Conservation (phyloP, 176 grass and related monocot genomes). For the Carex myosuroides region DNA sequence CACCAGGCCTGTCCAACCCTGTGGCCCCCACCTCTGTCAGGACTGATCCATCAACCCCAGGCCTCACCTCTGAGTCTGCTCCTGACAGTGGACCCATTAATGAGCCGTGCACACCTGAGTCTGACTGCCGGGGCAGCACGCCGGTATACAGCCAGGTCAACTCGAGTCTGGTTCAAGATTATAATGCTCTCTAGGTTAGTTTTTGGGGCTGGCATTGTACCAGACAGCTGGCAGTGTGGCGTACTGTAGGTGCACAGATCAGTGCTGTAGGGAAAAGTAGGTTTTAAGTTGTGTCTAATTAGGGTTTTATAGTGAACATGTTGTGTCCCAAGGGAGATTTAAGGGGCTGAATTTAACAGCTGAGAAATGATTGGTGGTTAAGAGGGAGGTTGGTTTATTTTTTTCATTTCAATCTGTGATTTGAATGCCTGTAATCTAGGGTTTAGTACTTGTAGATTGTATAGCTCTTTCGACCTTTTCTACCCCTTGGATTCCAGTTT, state of each 20-base stretch:
- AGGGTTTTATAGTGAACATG: background rate
- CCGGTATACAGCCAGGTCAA: constrained; percentile 3
- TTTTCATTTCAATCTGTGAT: background rate
- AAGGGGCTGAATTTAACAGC: background rate
- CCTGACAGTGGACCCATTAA: constrained; percentile 11
- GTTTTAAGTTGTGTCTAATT: background rate
- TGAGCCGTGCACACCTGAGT: constrained; percentile 15
- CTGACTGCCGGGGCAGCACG: background rate
- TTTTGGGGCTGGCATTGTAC: background rate
- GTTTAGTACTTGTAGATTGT: background rate
- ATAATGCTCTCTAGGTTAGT: background rate
- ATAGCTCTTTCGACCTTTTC: background rate
- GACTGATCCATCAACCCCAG: constrained; percentile 12
- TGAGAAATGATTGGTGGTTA: background rate
- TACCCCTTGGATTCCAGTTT: background rate
- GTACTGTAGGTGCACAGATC: background rate
- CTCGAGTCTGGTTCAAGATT: constrained; percentile 10
- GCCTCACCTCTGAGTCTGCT: background rate
- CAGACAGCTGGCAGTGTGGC: background rate
- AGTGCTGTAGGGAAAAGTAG: background rate
- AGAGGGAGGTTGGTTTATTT: background rate
- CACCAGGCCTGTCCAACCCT: background rate
- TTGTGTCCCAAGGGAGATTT: background rate
- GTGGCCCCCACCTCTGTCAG: background rate
- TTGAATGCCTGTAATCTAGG: background rate